Evolutionary conservation across 2,329 filamentous ascomycete species (phyloP).

Genomic region (Alternaria longipes): DNA sequence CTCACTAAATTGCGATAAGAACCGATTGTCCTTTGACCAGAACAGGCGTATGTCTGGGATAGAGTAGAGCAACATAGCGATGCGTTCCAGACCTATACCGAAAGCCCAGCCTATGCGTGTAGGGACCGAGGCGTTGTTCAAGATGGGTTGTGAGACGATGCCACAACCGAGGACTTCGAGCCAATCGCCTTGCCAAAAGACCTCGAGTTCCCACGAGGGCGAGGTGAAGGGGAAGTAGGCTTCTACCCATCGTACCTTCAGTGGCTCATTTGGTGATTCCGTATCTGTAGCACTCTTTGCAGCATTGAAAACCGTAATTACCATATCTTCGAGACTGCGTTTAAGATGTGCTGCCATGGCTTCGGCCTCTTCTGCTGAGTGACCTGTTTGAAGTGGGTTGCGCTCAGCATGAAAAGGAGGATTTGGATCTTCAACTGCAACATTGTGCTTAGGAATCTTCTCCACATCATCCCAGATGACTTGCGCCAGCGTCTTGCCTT

Average conservation of each 20-base stretch:
- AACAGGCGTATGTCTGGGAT: constrained; percentile 97
- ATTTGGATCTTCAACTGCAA: constrained; percentile 84
- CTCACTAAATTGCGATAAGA: constrained; percentile 79
- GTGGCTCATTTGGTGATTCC: constrained; percentile 65
- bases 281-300: constrained; percentile 69
- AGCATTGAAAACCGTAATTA: constrained; percentile 85
- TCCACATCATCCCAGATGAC: constrained; percentile 76
- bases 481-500: constrained; percentile 60
- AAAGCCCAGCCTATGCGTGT: constrained; percentile 92
- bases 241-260: constrained; percentile 92
- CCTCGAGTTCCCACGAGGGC: constrained; percentile 94
- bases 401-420: constrained; percentile 78
- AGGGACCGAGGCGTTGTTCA: constrained; percentile 78
- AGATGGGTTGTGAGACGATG: constrained; percentile 82
- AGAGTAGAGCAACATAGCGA: constrained; percentile 96
- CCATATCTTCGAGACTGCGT: constrained; percentile 85
- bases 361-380: constrained; percentile 79
- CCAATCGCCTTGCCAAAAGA: constrained; percentile 95
- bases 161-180: constrained; percentile 95
- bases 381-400: constrained; percentile 84
- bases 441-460: constrained; percentile 74
- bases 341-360: constrained; percentile 88
- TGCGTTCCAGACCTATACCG: constrained; percentile 89
- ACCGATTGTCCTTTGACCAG: constrained; percentile 87
- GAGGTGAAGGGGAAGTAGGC: constrained; percentile 98